Conservation (phyloP, 192 early-diverging fungal genomes). For the Neocallimastix lanati region DNA sequence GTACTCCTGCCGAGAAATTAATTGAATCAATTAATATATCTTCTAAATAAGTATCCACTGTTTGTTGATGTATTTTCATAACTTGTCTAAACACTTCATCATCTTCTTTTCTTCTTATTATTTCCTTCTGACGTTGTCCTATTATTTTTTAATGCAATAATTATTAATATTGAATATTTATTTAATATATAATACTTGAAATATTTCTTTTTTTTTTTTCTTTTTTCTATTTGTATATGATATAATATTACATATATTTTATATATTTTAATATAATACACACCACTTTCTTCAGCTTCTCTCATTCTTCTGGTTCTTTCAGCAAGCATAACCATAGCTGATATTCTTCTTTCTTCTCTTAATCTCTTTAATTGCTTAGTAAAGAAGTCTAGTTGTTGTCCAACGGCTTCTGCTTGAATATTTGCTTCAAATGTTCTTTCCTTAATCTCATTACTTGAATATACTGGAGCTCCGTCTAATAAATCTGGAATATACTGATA, state of each 20-base stretch:
- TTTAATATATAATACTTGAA: no score
- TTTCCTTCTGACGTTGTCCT: slow-evolving; percentile 23
- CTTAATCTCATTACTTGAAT: not conserved
- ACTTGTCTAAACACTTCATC: slow-evolving; percentile 34
- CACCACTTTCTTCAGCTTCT: slow-evolving; percentile 36
- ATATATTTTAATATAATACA: no score
- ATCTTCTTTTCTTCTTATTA: slow-evolving; percentile 19
- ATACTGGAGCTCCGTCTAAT: not conserved
- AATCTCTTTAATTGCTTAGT: slow-evolving; percentile 32
- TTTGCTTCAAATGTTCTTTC: slow-evolving; percentile 5
- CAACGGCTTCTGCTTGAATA: slow-evolving; percentile 22
- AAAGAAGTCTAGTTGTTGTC: slow-evolving; percentile 28
- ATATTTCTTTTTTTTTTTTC: no score
- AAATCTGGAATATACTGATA: not conserved
- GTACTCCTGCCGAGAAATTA: slow-evolving; percentile 11
- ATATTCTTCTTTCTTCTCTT: slow-evolving; percentile 24
- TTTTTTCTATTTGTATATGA: no score
- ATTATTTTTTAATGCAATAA: no score
- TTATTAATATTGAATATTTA: no score
- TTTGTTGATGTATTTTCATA: slow-evolving; percentile 32
- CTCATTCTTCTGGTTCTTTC: slow-evolving; percentile 31
- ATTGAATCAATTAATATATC: slow-evolving; percentile 19
- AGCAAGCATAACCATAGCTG: slow-evolving; percentile 34
- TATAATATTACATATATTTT: no score
- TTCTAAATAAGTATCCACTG: slow-evolving; percentile 35